Evolutionary conservation across 2,329 filamentous ascomycete genomes (phyloP).

Genomic region (Curvularia hawaiiensis): DNA sequence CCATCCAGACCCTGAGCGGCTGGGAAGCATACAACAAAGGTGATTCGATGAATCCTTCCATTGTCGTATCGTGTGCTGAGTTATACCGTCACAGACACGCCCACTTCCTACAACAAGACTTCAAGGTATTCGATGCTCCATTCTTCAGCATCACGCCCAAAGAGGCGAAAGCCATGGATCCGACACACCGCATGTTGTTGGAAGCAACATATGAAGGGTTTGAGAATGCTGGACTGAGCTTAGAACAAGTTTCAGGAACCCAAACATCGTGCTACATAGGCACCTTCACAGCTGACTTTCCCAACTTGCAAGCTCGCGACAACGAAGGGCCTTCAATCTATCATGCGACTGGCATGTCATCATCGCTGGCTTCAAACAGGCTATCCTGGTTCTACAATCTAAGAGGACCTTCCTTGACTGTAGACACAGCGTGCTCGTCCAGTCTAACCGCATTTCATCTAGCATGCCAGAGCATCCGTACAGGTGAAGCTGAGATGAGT

Average conservation of each 20-base stretch:
- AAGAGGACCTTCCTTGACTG: constrained; percentile 18
- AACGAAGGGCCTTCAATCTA: constrained; percentile 13
- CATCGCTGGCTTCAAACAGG: constrained; percentile 20
- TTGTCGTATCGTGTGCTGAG: neutral
- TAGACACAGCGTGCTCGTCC: constrained; percentile 33
- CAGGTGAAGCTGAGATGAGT: constrained; percentile 35
- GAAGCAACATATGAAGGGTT: constrained; percentile 46
- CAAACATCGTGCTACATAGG: constrained; percentile 27
- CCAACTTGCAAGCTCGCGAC: constrained; percentile 9
- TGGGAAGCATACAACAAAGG: constrained; percentile 18
- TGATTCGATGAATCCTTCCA: neutral
- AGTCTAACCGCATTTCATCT: constrained; percentile 23
- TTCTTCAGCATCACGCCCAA: constrained; percentile 31
- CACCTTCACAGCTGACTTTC: constrained; percentile 22
- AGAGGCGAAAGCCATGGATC: constrained; percentile 34
- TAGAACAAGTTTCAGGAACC: constrained; percentile 20
- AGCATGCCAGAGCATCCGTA: constrained; percentile 27
- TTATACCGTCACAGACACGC: neutral
- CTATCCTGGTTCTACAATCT: constrained; percentile 23
- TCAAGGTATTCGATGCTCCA: constrained; percentile 41
- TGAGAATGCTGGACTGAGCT: constrained; percentile 35
- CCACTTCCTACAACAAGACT: constrained; percentile 34
- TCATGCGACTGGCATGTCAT: constrained; percentile 9
- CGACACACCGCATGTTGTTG: constrained; percentile 33
- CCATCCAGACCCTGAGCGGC: constrained; percentile 11